Base-by-base conservation (phyloP, 495 filamentous ascomycete species). In the Annulohypoxylon stygium region DNA sequence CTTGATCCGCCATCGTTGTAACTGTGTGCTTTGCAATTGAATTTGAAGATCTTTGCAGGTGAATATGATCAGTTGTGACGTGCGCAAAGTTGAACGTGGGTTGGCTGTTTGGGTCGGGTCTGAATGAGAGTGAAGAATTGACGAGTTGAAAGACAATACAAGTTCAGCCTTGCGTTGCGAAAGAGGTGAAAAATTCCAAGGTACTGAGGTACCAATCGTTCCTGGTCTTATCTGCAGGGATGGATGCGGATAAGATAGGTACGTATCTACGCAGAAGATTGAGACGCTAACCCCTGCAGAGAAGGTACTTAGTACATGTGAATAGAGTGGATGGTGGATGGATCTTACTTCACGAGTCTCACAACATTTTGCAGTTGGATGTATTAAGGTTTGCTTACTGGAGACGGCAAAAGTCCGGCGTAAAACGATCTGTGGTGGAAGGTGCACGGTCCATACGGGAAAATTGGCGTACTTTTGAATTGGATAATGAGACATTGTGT, bases 1-100 rank as follows among this genome's bases (percentile, higher is more conserved):
- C 83, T 36, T 90, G 85, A 26, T 90, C 89, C 34, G 88, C 85
- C 86, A 89, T 88, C 45, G 47, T 79, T 69, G 30, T 5, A 76
- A 67, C 11, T 61, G 61, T 50, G 61, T 57, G 71, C 9, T 48
- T 65, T 50, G 47, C 5, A n/a, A 57, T 61, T 34, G 43, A 50
- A 36, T 45, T 12, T 39, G 0, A 0, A 53, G 45, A 2, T 2
- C 26, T 67, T 12, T 51, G 43, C 20, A 43, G 16, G n/a, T 2
- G 14, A n/a, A 25, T 14, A 47, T 18, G 8, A 20, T 37, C 63
- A 16, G 30, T 67, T 41, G 64, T 33, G 64, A 67, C 20, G 18
- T 33, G 34, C 16, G 57, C 36, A 57, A 45, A 23, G 47, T 65
- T 54, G 34, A 71, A 25, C n/a, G 34, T 48, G 58, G 34, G 50